Base-by-base conservation (phyloP, 1,139 yeast genomes). In the Ashbya aceris region DNA sequence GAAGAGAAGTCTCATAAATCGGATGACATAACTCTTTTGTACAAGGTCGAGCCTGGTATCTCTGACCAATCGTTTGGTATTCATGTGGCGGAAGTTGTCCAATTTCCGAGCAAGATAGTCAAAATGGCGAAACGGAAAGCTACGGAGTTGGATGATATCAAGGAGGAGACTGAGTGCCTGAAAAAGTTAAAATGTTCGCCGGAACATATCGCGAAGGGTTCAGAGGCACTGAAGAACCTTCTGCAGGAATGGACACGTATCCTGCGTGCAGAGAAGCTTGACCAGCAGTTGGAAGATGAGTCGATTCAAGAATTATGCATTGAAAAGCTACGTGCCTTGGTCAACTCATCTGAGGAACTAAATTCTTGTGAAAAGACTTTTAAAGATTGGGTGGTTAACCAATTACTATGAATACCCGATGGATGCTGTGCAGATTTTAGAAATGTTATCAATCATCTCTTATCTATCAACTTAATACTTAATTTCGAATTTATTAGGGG, bases 91-190 rank as follows among this genome's bases (percentile, higher is more conserved):
- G 97, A 91, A 62, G 77, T 89, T 37, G 97, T 91, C 30, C 81
- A 84, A 51, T 91, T 91, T 61, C 98, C 98, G 1, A 68, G 69
- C 27, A 89, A 89, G 60, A 91, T 91, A 39, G 77, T 91, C 40
- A 74, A 77, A 44, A 91, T 91, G 97, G 96, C 98, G 3, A 91
- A 91, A 58, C 75, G 97, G 48, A 89, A 89, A 60, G 95, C 96
- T 0, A 69, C 74, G 6, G 97, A 91, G 57, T 69, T 91, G 44
- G 96, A 87, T 56, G 86, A 79, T 45, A 70, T 77, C 35, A 76
- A 72, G 33, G 67, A 67, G 20, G 72, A 66, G 38, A 65, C 61
- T 31, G 61, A 53, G 33, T 57, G 42, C 43, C 47, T 44, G 49
- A 78, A 77, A 54, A 71, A 68, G 49, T 67, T 75, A 3, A 76